Percentiles rank a stretch among this genome's conserved stretches.
Conservation (phyloP, 768 basidiomycete species). For the Pulveroboletus sp. region DNA sequence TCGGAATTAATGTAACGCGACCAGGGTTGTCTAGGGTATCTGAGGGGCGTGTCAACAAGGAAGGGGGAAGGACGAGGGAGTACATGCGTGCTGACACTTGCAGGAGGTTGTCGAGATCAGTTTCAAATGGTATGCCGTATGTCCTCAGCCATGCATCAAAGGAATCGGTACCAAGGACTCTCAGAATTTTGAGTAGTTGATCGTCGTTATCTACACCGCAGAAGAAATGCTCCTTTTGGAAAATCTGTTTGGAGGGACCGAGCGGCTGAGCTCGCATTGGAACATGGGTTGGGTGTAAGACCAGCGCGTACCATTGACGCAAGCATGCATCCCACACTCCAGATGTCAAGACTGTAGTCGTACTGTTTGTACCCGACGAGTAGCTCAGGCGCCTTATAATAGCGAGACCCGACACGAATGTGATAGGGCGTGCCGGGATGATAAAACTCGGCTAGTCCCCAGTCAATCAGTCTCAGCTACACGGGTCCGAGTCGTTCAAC, state of each 20-base stretch:
- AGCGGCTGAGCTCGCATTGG: neutral
- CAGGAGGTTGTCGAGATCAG: conserved; percentile 54
- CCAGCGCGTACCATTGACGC: conserved; percentile 58
- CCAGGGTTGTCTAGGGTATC: conserved; percentile 66
- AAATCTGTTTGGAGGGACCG: conserved; percentile 42
- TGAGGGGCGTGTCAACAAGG: conserved; percentile 13
- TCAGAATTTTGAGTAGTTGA: conserved; percentile 65
- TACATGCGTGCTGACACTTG: conserved; percentile 33
- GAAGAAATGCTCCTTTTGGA: conserved; percentile 72
- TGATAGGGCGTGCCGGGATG: conserved; percentile 67
- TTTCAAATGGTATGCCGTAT: conserved; percentile 64
- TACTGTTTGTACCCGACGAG: conserved; percentile 69
- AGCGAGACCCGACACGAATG: conserved; percentile 65
- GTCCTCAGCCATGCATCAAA: conserved; percentile 55
- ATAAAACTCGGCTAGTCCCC: conserved; percentile 76
- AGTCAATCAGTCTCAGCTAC: conserved; percentile 61
- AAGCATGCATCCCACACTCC: conserved; percentile 72
- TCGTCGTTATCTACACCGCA: conserved; percentile 71
- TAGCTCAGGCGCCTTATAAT: conserved; percentile 72
- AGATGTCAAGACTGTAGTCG: conserved; percentile 69
- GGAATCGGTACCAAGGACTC: conserved; percentile 62
- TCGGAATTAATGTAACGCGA: conserved; percentile 53
- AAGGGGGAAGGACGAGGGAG: neutral
- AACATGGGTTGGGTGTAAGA: neutral
- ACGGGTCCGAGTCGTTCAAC: neutral